Percentiles rank a stretch among this genome's conserved stretches.
phyloP scores from a whole-genome alignment of 2,329 filamentous ascomycete species.

The Microascus cirrosus region DNA sequence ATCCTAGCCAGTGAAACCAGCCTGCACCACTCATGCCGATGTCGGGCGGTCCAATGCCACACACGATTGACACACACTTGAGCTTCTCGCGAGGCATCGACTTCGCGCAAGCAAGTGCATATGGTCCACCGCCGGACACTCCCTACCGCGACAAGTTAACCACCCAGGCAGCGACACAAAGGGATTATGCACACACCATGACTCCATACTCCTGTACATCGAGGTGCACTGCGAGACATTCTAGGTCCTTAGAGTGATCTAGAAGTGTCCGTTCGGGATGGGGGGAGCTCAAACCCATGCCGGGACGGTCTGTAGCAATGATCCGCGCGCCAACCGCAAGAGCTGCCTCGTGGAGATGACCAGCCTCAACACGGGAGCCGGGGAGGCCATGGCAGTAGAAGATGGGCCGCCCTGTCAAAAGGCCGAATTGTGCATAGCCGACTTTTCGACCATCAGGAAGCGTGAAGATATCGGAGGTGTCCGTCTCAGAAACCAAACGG shows the following conservation, averaged over 20 bases:
- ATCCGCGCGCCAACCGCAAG: constrained; percentile 2
- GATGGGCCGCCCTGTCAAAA: constrained; percentile 14
- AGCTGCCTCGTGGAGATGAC: background rate
- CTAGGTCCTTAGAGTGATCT: constrained; percentile 3
- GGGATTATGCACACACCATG: background rate
- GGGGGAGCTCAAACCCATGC: constrained; percentile 1
- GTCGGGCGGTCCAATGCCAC: constrained; percentile 3
- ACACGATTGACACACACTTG: constrained; percentile 2
- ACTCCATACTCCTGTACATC: background rate
- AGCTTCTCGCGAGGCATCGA: constrained; percentile 1
- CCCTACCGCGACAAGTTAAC: background rate
- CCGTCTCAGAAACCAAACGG: too few species aligned
- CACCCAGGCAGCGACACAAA: background rate
- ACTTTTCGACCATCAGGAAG: constrained; percentile 27
- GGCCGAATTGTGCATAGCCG: constrained; percentile 27
- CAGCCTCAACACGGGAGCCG: background rate
- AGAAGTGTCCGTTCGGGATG: constrained; percentile 1
- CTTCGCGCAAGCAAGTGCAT: constrained; percentile 6
- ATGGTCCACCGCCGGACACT: constrained; percentile 2
- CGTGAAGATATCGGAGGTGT: constrained; percentile 13
- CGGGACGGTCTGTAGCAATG: constrained; percentile 6
- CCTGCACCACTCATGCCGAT: background rate
- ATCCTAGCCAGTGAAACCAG: background rate
- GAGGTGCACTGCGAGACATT: constrained; percentile 2
- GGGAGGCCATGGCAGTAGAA: background rate